These are phyloP conservation scores for Tuber microsphaerosporum DNA, from an alignment of 495 filamentous ascomycete genomes.

Conservation along the genomic window DNA sequence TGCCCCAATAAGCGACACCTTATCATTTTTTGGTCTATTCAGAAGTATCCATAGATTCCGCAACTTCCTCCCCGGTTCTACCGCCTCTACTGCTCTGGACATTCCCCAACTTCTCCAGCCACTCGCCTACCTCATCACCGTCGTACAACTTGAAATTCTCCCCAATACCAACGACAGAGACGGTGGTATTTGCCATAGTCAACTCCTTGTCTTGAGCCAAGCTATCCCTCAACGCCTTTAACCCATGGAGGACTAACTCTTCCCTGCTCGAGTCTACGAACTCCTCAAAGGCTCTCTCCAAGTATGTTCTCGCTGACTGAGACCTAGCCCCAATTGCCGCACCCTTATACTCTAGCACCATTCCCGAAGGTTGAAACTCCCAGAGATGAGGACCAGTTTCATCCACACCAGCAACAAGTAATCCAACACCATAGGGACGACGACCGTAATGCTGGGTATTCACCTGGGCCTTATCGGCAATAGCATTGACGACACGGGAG, in stretches of 20 bases:
- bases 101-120: constrained; percentile 60
- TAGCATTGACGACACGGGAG: constrained; percentile 76
- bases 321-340: constrained; percentile 91
- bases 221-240: constrained; percentile 89
- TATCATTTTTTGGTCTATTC: constrained; percentile 45
- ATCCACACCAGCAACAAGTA: constrained; percentile 90
- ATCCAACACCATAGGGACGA: constrained; percentile 90
- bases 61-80: constrained; percentile 29
- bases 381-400: constrained; percentile 89
- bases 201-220: constrained; percentile 94
- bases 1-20: not conserved
- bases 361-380: constrained; percentile 93
- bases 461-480: constrained; percentile 90
- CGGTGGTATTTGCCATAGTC: constrained; percentile 89
- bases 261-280: constrained; percentile 68
- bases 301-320: constrained; percentile 94
- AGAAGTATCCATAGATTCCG: constrained; percentile 78
- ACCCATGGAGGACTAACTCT: constrained; percentile 81
- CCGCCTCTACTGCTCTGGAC: constrained; percentile 48
- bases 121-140: constrained; percentile 74
- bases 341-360: constrained; percentile 93
- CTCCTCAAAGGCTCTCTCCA: constrained; percentile 80
- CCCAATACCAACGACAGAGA: constrained; percentile 67
- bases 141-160: constrained; percentile 91
- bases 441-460: constrained; percentile 98